Evolutionary conservation across 306 rosid genomes (phyloP), one percentile per base, ranked within the genome.

Genomic region (Senna tora): DNA sequence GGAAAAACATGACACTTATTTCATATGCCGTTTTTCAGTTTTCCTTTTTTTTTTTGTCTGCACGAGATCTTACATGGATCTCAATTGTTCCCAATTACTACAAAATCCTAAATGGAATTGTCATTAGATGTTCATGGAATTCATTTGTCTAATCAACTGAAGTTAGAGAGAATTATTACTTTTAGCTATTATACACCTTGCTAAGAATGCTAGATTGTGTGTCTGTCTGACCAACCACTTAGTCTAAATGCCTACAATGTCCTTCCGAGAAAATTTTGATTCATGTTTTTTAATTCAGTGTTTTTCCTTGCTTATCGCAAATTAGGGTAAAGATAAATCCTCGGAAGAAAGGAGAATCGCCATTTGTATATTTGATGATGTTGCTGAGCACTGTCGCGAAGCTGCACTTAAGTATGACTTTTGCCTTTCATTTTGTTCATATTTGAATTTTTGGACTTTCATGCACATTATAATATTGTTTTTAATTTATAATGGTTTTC

Each of bases 301-400:
- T 22, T 51, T 33, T 42, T 49, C 53, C 8, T 61, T 74, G 17
- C 43, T 64, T 50, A 69, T 71, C 74, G 81, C n/a, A 45, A 49
- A 76, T 12, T 81, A 95, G 99, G 97, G 96, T 13, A 95, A 90
- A 83, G 99, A 92, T 82, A 95, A 83, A 80, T 75, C 97, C 28
- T 82, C 96, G 38, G 99, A 89, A 79, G 99, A 95, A 88, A 88
- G 99, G 85, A 87, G 99, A 75, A 95, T 92, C 34, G 92, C 97
- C 57, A 84, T 92, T 65, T 95, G 97, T 83, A 81, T 95, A 80
- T 95, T 95, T 78, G 99, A 95, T 78, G 99, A 95, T 79, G 83
- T 95, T 84, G 97, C 89, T 33, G 99, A 95, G 78, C 96, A 95
- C 69, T 92, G 99, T 61, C 92, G 85, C 32, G 99, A 90, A 84